Evolutionary conservation across 208 protist species (phyloP), one percentile per base, ranked within the genome.

Genomic region (Leishmania aethiopica): DNA sequence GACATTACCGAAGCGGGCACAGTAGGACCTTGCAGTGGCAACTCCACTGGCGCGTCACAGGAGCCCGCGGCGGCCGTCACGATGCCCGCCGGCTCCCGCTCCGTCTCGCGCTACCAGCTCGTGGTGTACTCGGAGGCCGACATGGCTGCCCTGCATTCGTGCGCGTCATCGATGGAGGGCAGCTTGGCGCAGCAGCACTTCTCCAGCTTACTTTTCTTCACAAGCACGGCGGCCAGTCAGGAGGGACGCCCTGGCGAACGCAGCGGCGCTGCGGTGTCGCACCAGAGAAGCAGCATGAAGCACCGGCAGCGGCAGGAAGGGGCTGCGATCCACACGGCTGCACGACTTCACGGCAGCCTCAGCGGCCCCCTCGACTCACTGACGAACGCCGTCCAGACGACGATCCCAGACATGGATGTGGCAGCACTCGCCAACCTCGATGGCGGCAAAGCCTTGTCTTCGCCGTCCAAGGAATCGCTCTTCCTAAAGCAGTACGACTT

Each of bases 361-460:
- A 35, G 51, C 25, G 78, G 79, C 75, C 28, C 8, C 13, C 42
- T 42, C 6, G 71, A 60, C 35, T 25, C 62, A 19, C 70, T 3
- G 17, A 57, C 60, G n/a, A 70, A 59, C 17, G 70, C 74, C 4
- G 5, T 47, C 40, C 55, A 71, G 79, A 88, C 81, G 55, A 71
- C 82, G 11, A 89, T 91, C 53, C 88, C 88, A 4, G 88, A 91
- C 79, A 91, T 87, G 85, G 88, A 89, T 51, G 81, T 88, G 64
- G 79, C 78, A 19, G 80, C 60, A 19, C 51, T 78, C 7, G 74
- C 42, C 7, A 78, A 59, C 67, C 28, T 47, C 47, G 72, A 81
- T 49, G 49, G 78, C 17, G 19, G 60, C 66, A 51, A 57, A 25
- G 62, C 22, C 42, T 11, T 75, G n/a, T 10, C 72, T 42, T 37